Percentiles rank a stretch among this genome's conserved stretches.
phyloP scores from a whole-genome alignment of 1,139 yeast species.

The Yamadazyma diddensiae region DNA sequence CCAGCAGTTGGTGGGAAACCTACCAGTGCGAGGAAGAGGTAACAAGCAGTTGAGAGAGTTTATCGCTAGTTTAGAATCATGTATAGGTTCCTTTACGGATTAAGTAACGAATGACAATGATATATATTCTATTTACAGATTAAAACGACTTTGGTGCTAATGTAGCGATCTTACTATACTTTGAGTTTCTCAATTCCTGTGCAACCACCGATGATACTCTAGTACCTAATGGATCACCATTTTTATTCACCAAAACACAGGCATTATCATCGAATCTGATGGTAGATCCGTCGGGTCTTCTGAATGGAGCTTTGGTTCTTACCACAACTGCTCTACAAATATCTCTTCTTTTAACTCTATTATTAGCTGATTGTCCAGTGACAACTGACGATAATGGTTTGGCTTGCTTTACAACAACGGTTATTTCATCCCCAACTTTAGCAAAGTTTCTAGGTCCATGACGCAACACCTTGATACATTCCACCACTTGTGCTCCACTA shows the following conservation, averaged over 20 bases:
- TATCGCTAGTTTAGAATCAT: conserved; percentile 22
- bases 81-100: conserved; percentile 22
- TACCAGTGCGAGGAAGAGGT: conserved; percentile 17
- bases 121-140: conserved; percentile 6
- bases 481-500: conserved; percentile 93
- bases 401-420: conserved; percentile 93
- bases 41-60: conserved; percentile 19
- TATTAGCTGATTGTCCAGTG: conserved; percentile 67
- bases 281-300: conserved; percentile 84
- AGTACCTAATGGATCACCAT: conserved; percentile 92
- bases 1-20: conserved; percentile 14
- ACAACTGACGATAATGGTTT: conserved; percentile 63
- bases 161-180: conserved; percentile 82
- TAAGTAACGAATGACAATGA: conserved; percentile 5
- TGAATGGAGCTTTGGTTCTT: conserved; percentile 83
- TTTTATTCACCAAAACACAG: conserved; percentile 88
- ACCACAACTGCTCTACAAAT: conserved; percentile 95
- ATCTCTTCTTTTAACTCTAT: conserved; percentile 91
- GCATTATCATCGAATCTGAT: conserved; percentile 95
- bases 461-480: conserved; percentile 91
- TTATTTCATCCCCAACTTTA: conserved; percentile 84
- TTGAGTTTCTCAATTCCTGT: conserved; percentile 81
- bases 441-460: conserved; percentile 86
- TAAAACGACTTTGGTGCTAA: conserved; percentile 86
- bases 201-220: conserved; percentile 92